Evolutionary conservation across 1,284 basidiomycete genomes (phyloP), one percentile per base, ranked within the genome.

Genomic region (Sanghuangporus sanghuang): DNA sequence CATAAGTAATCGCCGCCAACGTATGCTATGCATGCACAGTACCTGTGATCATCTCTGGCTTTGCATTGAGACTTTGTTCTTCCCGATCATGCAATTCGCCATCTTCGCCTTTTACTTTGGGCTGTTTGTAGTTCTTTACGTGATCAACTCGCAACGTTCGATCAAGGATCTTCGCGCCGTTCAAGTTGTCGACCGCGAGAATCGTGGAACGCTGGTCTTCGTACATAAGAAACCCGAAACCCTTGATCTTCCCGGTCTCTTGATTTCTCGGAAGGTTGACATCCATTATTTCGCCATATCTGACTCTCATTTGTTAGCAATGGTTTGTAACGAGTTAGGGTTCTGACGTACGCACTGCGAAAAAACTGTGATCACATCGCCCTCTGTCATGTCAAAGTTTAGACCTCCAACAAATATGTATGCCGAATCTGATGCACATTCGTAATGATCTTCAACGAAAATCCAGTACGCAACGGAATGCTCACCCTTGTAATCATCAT

Each of bases 171-270:
- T 88, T 86, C 48, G 95, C 91, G 39, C 97, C 97, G 72, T 98
- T 98, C 75, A 99, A 84, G 77, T 99, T 99, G 78, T 99, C 97
- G 67, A 99, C 96, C 5, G 97, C 97, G 44, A 99, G 82, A 59
- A 98, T 78, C 3, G 97, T 99, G 63, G 93, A 96, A 54, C 94
- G 85, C 76, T 99, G 97, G 77, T 99, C 95, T 76, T 97, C 93
- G 75, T 98, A 99, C 96, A 99, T 98, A 66, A 99, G 79, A 77
- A 98, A 99, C 2, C 87, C 96, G 73, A 99, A 99, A 0, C 97
- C 97, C 69, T 82, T 86, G 3, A 89, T 81, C 73, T 95, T 95
- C 38, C 93, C 92, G 0, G 95, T 95, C 67, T 89, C 82, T 73
- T 95, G 94, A 76, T 96, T 93, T 55, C 95, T 85, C 21, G 97